These are phyloP conservation scores for Austroboletus novae-zelandiae DNA, from an alignment of 1,284 basidiomycete species.

Conservation along the genomic window DNA sequence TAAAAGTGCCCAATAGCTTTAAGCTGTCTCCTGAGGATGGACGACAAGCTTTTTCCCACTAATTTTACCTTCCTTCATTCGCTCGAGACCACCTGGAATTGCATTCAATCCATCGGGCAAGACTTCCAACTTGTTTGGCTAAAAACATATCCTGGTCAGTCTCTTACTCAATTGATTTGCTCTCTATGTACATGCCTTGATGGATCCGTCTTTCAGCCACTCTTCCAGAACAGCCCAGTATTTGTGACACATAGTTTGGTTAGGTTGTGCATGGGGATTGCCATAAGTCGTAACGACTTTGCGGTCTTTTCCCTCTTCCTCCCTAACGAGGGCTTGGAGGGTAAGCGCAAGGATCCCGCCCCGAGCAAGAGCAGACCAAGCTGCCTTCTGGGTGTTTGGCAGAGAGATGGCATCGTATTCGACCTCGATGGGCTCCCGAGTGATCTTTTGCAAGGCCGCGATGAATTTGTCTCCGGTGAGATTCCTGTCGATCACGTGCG, in stretches of 20 bases:
- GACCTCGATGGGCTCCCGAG: slow-evolving; percentile 32
- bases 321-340: slow-evolving; percentile 20
- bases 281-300: slow-evolving; percentile 29
- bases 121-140: slow-evolving; percentile 43
- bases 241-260: slow-evolving; percentile 23
- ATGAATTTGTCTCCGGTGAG: slow-evolving; percentile 27
- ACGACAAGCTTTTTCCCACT: slow-evolving; percentile 52
- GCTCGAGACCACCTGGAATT: slow-evolving; percentile 42
- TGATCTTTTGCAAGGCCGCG: slow-evolving; percentile 29
- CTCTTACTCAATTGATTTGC: background rate
- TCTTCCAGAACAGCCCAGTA: slow-evolving; percentile 31
- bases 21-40: slow-evolving; percentile 44
- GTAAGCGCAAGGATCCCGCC: slow-evolving; percentile 29
- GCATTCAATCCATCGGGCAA: slow-evolving; percentile 46
- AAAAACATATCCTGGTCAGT: background rate
- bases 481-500: slow-evolving; percentile 48
- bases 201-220: slow-evolving; percentile 34
- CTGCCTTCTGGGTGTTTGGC: slow-evolving; percentile 30
- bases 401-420: slow-evolving; percentile 41
- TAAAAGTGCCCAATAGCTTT: background rate
- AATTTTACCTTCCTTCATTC: slow-evolving; percentile 39
- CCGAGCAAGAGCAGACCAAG: slow-evolving; percentile 25
- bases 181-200: slow-evolving; percentile 34
- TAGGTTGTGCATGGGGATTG: slow-evolving; percentile 19
- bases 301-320: slow-evolving; percentile 23